Base-by-base conservation (phyloP, 1,139 yeast species). In the Arxiozyma slooffiae region DNA sequence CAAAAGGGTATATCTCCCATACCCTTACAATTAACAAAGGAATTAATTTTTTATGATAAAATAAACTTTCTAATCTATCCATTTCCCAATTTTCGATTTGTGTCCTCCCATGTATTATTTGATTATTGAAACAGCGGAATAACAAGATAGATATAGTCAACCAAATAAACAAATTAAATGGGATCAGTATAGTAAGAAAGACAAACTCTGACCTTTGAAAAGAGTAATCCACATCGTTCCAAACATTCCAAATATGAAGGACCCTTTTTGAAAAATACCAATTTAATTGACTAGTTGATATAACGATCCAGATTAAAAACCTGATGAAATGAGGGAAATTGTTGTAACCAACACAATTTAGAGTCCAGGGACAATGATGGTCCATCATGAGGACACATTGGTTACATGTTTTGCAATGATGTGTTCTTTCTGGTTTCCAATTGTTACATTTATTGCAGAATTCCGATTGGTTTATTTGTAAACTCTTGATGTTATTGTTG, bases 51-150 rank as follows among this genome's bases (percentile, higher is more conserved):
- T 52, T 53, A 11, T 55, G 53, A 38, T 61, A 49, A 40, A 53
- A 62, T 22, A 61, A 46, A 30, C 81, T 73, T 51, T 81, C 88
- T 2, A 88, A 71, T 54, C 97, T 75, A 57, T 92, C 97, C 69
- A 76, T 70, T 60, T 92, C 97, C 98, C 98, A 92, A 2, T 77
- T 73, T 67, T 92, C 98, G 52, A 92, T 89, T 65, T 88, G 95
- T 2, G 97, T 82, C 77, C 80, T 83, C n/a, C 97, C 96, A 41
- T 73, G 71, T 49, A 79, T 63, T 2, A 77, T 59, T 56, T 80
- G 71, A 60, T 82, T 80, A 49, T 73, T 66, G 4, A 83, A 38
- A 52, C 90, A 83, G 54, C 96, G 74, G 2, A 81, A 51, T 24
- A 81, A 71, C 50, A 92, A 72, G 4, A 85, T 60, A 0, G 74